Evolutionary conservation across 2,329 filamentous ascomycete species (phyloP).

Genomic region (Aspergillus bombycis): DNA sequence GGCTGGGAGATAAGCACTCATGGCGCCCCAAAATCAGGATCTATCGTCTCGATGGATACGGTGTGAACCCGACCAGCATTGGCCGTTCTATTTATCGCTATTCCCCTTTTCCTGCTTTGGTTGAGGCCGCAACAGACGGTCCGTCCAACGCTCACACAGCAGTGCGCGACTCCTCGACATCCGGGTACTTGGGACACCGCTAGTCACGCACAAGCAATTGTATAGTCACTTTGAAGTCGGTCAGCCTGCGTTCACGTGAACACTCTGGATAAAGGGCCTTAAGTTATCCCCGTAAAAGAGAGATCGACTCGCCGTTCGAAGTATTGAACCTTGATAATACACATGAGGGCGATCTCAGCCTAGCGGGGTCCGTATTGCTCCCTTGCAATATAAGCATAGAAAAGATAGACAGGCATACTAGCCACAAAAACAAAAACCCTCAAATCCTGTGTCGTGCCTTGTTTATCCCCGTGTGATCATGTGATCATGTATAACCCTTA

Average conservation of each 20-base stretch:
- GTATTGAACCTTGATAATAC: neutral
- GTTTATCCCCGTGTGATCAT: neutral
- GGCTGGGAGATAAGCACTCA: neutral
- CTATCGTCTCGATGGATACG: neutral
- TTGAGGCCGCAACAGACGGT: neutral
- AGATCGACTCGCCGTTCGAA: neutral
- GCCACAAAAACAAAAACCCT: neutral
- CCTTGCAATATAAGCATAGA: neutral
- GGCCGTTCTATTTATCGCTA: no score
- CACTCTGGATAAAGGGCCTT: neutral
- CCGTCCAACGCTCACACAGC: neutral
- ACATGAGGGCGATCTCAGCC: neutral
- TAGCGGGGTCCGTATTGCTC: neutral
- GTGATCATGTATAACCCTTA: neutral
- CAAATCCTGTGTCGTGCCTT: neutral
- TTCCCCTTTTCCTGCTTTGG: neutral
- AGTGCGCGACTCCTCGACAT: neutral
- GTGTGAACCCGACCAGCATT: neutral
- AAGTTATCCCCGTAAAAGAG: neutral
- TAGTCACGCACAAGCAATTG: neutral
- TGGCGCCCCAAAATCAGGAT: neutral
- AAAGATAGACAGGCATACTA: neutral
- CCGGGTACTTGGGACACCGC: neutral
- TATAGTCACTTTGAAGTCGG: neutral
- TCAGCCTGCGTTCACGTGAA: neutral